A percentile compares a stretch with the other conserved stretches of the same genome.
These are phyloP conservation scores for Solanum ahanhuiri DNA, from an alignment of 257 asterid genomes.

Conservation along the genomic window DNA sequence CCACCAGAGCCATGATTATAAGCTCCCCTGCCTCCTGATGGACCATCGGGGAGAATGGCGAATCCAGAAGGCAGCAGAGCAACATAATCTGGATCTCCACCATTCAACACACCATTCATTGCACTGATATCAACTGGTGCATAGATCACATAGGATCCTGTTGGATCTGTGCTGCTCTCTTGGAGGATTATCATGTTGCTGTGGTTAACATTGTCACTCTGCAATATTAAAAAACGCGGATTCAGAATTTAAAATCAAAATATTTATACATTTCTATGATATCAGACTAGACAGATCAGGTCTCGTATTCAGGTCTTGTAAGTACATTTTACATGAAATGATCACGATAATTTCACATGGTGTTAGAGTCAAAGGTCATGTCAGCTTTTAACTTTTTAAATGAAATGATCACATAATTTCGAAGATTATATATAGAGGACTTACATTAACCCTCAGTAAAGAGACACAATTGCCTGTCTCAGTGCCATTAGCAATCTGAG, in stretches of 20 bases:
- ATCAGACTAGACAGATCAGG: background rate
- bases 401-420: background rate
- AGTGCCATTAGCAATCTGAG: constrained; percentile 24
- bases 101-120: constrained; percentile 13
- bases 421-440: background rate
- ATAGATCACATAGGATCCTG: constrained; percentile 33
- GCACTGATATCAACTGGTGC: constrained; percentile 30
- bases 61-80: constrained; percentile 55
- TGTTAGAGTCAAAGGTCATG: background rate
- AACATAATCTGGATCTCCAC: constrained; percentile 21
- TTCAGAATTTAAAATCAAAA: background rate
- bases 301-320: background rate
- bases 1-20: constrained; percentile 16
- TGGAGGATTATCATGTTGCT: constrained; percentile 21
- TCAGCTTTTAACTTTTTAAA: background rate
- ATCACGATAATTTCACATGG: background rate
- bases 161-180: constrained; percentile 35
- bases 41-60: constrained; percentile 48
- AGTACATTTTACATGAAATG: background rate
- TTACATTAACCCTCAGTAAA: constrained; percentile 21
- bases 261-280: background rate
- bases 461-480: constrained; percentile 24
- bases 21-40: background rate
- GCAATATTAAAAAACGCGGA: background rate
- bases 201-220: constrained; percentile 17